A percentile compares a stretch with the other conserved stretches of the same genome.
These are phyloP conservation scores for Trichophyton rubrum DNA, from an alignment of 2,329 filamentous ascomycete species.

Conservation along the genomic window DNA sequence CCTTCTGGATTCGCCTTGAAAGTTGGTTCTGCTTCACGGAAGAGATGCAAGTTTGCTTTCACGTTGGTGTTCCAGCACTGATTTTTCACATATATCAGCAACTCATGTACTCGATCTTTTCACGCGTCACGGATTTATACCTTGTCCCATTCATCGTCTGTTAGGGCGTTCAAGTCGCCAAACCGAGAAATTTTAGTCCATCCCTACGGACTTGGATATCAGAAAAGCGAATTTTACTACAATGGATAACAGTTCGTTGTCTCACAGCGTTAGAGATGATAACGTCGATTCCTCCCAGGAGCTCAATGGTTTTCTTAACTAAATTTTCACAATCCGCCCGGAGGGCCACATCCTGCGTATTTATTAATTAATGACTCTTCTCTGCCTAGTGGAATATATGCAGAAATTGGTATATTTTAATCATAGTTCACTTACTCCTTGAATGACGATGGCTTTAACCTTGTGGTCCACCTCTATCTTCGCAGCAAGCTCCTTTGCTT, in stretches of 20 bases:
- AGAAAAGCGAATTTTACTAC: background rate
- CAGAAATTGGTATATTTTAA: no score
- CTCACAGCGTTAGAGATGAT: conserved; percentile 61
- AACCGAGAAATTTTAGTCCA: conserved; percentile 51
- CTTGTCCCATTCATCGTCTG: conserved; percentile 52
- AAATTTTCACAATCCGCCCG: conserved; percentile 47
- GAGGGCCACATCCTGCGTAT: conserved; percentile 46
- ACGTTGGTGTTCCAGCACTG: conserved; percentile 53
- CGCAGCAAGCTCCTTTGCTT: conserved; percentile 47
- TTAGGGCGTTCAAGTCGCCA: conserved; percentile 45
- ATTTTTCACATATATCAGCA: background rate
- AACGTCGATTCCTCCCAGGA: conserved; percentile 61
- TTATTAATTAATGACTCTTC: background rate
- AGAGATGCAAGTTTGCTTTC: conserved; percentile 41
- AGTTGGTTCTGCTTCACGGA: conserved; percentile 45
- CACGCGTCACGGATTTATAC: conserved; percentile 21
- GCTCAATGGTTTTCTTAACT: conserved; percentile 46
- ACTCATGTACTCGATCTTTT: background rate
- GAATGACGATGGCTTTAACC: conserved; percentile 44
- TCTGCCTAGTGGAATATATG: no score
- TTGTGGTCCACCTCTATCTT: conserved; percentile 42
- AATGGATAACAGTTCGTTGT: background rate
- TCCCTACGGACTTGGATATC: conserved; percentile 30
- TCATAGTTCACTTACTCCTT: conserved; percentile 40
- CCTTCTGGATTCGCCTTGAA: conserved; percentile 52